phyloP scores from a whole-genome alignment of 2,329 filamentous ascomycete species.

The Atkinsonella hypoxylon region DNA sequence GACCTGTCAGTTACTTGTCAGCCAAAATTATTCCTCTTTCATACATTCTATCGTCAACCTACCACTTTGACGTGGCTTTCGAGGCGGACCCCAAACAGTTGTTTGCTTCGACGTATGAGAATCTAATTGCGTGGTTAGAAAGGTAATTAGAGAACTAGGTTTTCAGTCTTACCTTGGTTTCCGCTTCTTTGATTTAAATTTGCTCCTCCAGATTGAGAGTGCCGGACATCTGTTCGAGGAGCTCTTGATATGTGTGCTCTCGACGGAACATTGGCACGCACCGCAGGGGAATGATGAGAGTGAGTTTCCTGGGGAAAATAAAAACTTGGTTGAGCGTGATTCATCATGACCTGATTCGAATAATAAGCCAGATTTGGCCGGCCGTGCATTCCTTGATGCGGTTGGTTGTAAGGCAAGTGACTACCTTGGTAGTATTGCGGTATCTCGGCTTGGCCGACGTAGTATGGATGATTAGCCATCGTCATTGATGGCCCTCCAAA shows the following conservation, averaged over 20 bases:
- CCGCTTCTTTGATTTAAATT: slow-evolving; percentile 13
- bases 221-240: slow-evolving; percentile 7
- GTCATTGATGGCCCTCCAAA: slow-evolving; percentile 28
- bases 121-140: slow-evolving; percentile 4
- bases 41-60: slow-evolving; percentile 18
- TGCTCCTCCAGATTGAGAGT: slow-evolving; percentile 4
- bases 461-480: slow-evolving; percentile 32
- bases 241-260: slow-evolving; percentile 23
- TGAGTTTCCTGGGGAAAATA: slow-evolving; percentile 31
- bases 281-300: slow-evolving; percentile 21
- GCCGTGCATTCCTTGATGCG: slow-evolving; percentile 21
- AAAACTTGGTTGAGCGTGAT: slow-evolving; percentile 28
- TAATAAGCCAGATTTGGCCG: slow-evolving; percentile 33
- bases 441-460: slow-evolving; percentile 33
- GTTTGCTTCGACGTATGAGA: slow-evolving; percentile 9
- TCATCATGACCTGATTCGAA: slow-evolving; percentile 29
- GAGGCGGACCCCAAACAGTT: slow-evolving; percentile 22
- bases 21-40: not conserved
- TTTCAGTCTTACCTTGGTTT: not conserved
- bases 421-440: slow-evolving; percentile 30
- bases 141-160: slow-evolving; percentile 4
- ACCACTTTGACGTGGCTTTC: slow-evolving; percentile 47
- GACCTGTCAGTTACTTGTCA: slow-evolving; percentile 35
- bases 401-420: slow-evolving; percentile 26
- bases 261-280: slow-evolving; percentile 22